phyloP scores from a whole-genome alignment of 345 rosid genomes.

The Eucalyptus erythrocorys region DNA sequence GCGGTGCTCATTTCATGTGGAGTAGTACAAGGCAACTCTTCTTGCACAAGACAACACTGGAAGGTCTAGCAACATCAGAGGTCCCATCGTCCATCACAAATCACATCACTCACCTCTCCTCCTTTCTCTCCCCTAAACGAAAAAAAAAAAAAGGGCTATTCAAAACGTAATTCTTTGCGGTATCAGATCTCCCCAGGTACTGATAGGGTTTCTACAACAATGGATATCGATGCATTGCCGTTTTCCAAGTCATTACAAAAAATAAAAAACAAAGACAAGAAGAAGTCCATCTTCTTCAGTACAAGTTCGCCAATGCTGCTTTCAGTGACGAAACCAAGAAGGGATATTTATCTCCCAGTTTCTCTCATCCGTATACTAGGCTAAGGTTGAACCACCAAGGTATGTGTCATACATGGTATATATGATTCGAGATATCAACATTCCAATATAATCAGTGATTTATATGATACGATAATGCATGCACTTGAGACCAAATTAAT shows the following conservation, averaged over 20 bases:
- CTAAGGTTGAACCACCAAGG: neutral
- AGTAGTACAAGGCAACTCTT: neutral
- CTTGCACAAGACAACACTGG: slow-evolving; percentile 1
- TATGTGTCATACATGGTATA: neutral
- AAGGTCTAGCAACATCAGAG: slow-evolving; percentile 4
- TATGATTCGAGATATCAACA: neutral
- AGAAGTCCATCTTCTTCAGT: neutral
- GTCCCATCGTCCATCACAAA: slow-evolving; percentile 10
- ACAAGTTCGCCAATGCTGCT: neutral
- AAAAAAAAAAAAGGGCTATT: neutral
- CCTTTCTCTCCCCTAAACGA: neutral
- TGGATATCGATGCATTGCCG: neutral
- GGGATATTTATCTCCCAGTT: neutral
- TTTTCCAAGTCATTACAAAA: neutral
- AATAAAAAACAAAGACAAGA: neutral
- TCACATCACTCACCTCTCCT: neutral
- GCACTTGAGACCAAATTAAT: neutral
- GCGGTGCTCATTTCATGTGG: neutral
- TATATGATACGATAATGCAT: neutral
- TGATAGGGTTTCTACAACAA: neutral
- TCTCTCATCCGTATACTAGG: neutral
- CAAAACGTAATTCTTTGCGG: neutral
- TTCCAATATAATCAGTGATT: neutral
- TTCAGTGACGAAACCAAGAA: neutral
- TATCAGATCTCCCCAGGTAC: neutral